These are phyloP conservation scores for Calonectria montana DNA, from an alignment of 2,329 filamentous ascomycete genomes.

Conservation along the genomic window DNA sequence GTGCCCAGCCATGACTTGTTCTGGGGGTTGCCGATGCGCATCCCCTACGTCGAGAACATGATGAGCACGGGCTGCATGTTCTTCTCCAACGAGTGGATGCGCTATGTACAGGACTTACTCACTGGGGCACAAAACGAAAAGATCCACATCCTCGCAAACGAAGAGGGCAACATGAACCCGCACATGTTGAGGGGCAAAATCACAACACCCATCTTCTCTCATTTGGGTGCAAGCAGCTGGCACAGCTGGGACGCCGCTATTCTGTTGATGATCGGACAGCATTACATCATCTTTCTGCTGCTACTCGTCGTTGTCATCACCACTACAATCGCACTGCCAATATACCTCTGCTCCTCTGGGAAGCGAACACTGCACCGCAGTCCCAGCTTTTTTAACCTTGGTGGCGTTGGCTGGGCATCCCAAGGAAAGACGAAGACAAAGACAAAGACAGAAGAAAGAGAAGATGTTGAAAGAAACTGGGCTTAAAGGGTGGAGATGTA, in stretches of 20 bases:
- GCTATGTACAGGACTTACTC: constrained; percentile 29
- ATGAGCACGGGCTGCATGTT: constrained; percentile 43
- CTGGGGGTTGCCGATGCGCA: constrained; percentile 39
- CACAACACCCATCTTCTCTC: constrained; percentile 37
- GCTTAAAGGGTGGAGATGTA: neutral
- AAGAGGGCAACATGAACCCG: constrained; percentile 32
- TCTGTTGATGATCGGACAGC: constrained; percentile 34
- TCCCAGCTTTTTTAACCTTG: neutral
- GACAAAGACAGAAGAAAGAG: neutral
- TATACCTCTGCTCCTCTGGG: neutral
- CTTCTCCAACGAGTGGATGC: constrained; percentile 42
- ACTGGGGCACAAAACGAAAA: neutral
- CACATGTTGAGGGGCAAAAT: constrained; percentile 40
- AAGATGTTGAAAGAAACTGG: neutral
- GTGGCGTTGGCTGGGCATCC: neutral
- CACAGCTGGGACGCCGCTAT: constrained; percentile 40
- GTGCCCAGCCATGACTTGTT: constrained; percentile 37
- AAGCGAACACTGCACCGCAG: neutral
- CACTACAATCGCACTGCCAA: neutral
- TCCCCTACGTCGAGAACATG: constrained; percentile 43
- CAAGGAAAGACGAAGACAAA: neutral
- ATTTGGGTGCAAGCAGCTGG: constrained; percentile 41
- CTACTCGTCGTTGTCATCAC: neutral
- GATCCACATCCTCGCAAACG: neutral
- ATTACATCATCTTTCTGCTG: constrained; percentile 15